Conservation (phyloP, 495 filamentous ascomycete genomes). For the Penicillium waksmanii region DNA sequence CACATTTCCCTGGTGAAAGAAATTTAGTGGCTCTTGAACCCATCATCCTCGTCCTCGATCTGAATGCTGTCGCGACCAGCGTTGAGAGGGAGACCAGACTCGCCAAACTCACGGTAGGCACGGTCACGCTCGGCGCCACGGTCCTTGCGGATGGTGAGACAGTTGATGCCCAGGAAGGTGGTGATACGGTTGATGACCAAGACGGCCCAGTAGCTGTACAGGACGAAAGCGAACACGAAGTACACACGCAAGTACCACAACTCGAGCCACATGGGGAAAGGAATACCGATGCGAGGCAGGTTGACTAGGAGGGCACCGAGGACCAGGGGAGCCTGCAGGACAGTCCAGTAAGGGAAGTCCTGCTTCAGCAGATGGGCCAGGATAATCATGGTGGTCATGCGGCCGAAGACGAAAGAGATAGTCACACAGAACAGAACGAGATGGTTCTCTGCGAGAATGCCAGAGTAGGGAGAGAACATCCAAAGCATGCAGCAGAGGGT, state of each 20-base stretch:
- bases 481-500: constrained; percentile 73
- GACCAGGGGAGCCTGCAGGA: constrained; percentile 82
- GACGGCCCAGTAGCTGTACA: constrained; percentile 90
- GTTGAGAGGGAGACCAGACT: constrained; percentile 22
- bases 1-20: constrained; percentile 2
- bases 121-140: constrained; percentile 46
- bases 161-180: constrained; percentile 88
- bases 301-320: constrained; percentile 84
- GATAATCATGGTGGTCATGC: constrained; percentile 99
- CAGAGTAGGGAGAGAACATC: constrained; percentile 86
- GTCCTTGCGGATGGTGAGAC: constrained; percentile 79
- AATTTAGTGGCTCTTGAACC: constrained; percentile 32
- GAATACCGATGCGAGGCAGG: constrained; percentile 76
- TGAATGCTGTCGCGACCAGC: constrained; percentile 4
- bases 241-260: constrained; percentile 81
- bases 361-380: constrained; percentile 91
- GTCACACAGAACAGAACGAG: constrained; percentile 91
- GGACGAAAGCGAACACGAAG: constrained; percentile 76
- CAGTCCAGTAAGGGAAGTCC: constrained; percentile 95
- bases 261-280: constrained; percentile 64
- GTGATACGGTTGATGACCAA: constrained; percentile 93
- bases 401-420: constrained; percentile 96
- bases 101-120: constrained; percentile 44
- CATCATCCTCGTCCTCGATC: constrained; percentile 15
- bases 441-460: constrained; percentile 76